Conservation (phyloP, 2,329 filamentous ascomycete species). For the Aspergillus sp. region DNA sequence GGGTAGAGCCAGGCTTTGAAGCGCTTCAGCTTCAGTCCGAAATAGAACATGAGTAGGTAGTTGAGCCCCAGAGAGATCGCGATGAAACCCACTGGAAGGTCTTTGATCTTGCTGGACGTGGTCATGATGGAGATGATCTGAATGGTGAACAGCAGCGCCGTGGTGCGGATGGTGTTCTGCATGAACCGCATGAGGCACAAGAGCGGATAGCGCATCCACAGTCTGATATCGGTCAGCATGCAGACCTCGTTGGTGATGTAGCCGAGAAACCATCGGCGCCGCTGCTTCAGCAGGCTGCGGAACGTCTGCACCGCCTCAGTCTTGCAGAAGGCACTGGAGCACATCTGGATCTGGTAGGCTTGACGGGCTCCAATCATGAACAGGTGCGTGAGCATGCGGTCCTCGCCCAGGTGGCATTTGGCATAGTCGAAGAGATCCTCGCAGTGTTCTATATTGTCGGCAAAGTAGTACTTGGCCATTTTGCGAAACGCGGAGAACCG, state of each 20-base stretch:
- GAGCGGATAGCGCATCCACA: constrained; percentile 89
- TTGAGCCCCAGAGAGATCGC: constrained; percentile 89
- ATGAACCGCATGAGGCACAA: constrained; percentile 85
- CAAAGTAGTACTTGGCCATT: constrained; percentile 99
- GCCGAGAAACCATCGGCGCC: constrained; percentile 92
- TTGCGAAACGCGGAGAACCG: constrained; percentile 93
- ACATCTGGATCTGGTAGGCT: constrained; percentile 95
- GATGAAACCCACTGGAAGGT: constrained; percentile 90
- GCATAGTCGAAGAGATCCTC: constrained; percentile 96
- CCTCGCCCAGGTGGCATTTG: constrained; percentile 92
- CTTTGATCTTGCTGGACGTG: constrained; percentile 72
- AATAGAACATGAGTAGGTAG: constrained; percentile 95
- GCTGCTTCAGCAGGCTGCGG: constrained; percentile 83
- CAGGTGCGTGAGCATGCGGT: constrained; percentile 93
- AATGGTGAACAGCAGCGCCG: constrained; percentile 89
- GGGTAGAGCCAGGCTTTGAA: constrained; percentile 96
- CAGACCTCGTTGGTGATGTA: constrained; percentile 98
- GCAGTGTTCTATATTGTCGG: constrained; percentile 92
- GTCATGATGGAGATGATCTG: constrained; percentile 84
- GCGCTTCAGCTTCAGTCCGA: constrained; percentile 78
- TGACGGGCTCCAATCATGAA: constrained; percentile 98
- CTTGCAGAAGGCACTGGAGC: constrained; percentile 96
- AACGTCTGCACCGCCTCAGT: constrained; percentile 94
- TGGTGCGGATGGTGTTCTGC: constrained; percentile 95
- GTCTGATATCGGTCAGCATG: constrained; percentile 90